Conservation (phyloP, 2,329 filamentous ascomycete genomes). For the Chrysoporthe austroafricana region DNA sequence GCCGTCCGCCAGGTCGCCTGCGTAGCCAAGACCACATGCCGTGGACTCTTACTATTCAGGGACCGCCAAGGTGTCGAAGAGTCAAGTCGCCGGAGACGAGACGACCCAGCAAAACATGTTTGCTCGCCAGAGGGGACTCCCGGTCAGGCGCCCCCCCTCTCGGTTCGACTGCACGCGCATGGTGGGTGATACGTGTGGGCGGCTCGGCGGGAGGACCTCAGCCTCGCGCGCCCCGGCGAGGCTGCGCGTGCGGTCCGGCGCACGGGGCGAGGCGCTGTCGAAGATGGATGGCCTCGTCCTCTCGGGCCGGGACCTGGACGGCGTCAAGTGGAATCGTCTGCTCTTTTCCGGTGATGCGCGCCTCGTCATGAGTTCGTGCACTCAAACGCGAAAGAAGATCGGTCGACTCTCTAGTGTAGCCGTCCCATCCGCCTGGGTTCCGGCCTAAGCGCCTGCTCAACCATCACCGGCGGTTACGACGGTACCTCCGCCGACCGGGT, state of each 20-base stretch:
- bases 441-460: constrained; percentile 14
- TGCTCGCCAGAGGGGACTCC: too few species aligned
- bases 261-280: not conserved
- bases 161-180: constrained; percentile 21
- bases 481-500: constrained; percentile 16
- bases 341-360: not conserved
- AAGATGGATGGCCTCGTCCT: not conserved
- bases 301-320: not conserved
- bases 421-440: constrained; percentile 10
- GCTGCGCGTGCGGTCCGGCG: constrained; percentile 3
- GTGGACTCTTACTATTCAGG: constrained; percentile 24
- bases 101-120: constrained; percentile 1
- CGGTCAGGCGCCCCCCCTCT: not conserved
- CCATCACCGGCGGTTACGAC: constrained; percentile 21
- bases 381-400: constrained; percentile 20
- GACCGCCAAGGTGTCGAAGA: constrained; percentile 29
- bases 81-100: constrained; percentile 12
- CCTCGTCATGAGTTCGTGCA: not conserved
- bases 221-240: not conserved
- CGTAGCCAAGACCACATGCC: constrained; percentile 22
- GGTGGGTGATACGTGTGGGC: not conserved
- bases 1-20: not conserved
- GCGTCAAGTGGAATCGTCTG: not conserved
- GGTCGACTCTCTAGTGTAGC: constrained; percentile 24
- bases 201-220: not conserved